Percentiles rank a stretch among this genome's conserved stretches.
Conservation (phyloP, 2,329 filamentous ascomycete genomes). For the Teratosphaeriaceae sp. region DNA sequence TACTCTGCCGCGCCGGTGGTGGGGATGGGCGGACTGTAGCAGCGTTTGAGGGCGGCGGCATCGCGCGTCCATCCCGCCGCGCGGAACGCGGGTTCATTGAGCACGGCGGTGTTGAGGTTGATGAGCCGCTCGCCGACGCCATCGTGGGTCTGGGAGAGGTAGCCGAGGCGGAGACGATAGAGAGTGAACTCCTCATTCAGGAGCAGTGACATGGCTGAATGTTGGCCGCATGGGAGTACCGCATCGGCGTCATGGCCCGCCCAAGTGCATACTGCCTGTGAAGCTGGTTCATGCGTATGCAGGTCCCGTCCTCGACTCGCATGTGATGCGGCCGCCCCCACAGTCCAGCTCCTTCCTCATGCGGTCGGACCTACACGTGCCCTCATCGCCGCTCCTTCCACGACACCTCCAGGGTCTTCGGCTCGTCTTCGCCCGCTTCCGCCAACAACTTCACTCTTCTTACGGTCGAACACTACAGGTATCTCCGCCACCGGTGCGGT, state of each 20-base stretch:
- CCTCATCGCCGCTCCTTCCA: no score
- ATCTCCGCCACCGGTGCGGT: no score
- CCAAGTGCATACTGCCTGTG: no score
- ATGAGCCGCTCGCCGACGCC: conserved; percentile 80
- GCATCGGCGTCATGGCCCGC: no score
- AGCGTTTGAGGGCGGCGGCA: conserved; percentile 69
- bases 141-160: conserved; percentile 72
- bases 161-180: conserved; percentile 74
- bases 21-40: conserved; percentile 79
- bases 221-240: no score
- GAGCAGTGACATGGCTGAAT: conserved; percentile 34
- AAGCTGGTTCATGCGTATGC: background rate
- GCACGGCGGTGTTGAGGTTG: conserved; percentile 69
- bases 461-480: no score
- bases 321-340: conserved; percentile 1
- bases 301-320: background rate
- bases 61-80: conserved; percentile 73
- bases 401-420: no score
- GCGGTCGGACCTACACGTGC: no score
- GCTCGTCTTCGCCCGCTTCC: no score
- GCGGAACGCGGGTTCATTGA: conserved; percentile 77
- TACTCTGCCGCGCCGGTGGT: conserved; percentile 72
- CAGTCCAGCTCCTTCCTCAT: no score
- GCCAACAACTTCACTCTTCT: no score
- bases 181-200: conserved; percentile 55